These are phyloP conservation scores for Circinella umbellata DNA, from an alignment of 371 early-diverging fungal genomes.

Conservation along the genomic window DNA sequence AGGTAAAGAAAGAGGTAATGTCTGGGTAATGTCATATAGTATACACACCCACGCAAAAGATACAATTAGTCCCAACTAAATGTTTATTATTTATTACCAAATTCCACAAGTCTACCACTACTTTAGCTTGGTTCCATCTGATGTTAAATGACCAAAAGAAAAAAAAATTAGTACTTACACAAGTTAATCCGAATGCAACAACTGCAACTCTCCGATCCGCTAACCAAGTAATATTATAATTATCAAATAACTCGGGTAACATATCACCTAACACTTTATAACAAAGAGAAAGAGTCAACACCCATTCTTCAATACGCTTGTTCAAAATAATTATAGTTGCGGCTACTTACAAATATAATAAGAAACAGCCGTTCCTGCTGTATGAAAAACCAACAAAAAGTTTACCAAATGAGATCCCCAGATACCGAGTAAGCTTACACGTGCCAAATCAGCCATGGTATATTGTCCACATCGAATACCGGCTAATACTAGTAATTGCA, in stretches of 20 bases:
- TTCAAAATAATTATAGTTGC: conserved; percentile 22
- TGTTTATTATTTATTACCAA: background rate
- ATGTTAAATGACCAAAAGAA: background rate
- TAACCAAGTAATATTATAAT: conserved; percentile 17
- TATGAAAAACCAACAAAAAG: conserved; percentile 52
- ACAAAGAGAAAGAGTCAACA: no score
- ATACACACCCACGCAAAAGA: background rate
- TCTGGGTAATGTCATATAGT: conserved; percentile 19
- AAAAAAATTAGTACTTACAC: conserved; percentile 29
- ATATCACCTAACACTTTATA: conserved; percentile 55
- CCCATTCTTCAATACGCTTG: no score
- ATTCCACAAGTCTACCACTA: background rate
- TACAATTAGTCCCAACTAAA: no score
- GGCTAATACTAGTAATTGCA: conserved; percentile 52
- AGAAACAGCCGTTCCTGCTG: conserved; percentile 55
- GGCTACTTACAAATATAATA: conserved; percentile 51
- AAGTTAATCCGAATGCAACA: conserved; percentile 39
- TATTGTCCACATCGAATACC: conserved; percentile 40
- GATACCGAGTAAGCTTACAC: conserved; percentile 38
- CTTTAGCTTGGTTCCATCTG: no score
- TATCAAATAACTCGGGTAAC: conserved; percentile 42
- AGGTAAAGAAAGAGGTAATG: conserved; percentile 51
- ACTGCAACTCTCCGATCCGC: conserved; percentile 38
- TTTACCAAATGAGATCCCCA: conserved; percentile 46
- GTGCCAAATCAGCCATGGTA: conserved; percentile 20